phyloP scores from a whole-genome alignment of 495 filamentous ascomycete species.

The Apodospora peruviana region DNA sequence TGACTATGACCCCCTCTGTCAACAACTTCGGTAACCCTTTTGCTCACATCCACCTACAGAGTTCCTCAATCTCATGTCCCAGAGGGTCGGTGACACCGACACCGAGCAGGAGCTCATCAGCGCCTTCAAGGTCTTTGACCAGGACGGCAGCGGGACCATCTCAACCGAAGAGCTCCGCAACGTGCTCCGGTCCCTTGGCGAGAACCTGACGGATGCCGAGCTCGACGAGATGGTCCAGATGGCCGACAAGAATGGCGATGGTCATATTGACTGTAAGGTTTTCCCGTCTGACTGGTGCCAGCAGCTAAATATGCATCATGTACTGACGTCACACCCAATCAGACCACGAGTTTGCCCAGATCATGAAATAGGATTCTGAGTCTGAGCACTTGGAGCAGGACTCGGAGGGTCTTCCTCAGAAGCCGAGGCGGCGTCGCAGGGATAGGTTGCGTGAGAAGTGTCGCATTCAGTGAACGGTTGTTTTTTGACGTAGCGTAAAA shows the following conservation, averaged over 20 bases:
- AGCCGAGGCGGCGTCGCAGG: too few species aligned
- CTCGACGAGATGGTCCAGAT: conserved; percentile 45
- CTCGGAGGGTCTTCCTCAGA: too few species aligned
- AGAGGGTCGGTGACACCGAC: conserved; percentile 31
- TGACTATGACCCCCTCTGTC: conserved; percentile 4
- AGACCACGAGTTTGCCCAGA: conserved; percentile 95
- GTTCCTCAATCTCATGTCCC: conserved; percentile 44
- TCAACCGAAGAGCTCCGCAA: conserved; percentile 38
- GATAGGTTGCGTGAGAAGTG: too few species aligned
- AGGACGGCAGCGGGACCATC: conserved; percentile 44
- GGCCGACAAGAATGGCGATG: conserved; percentile 43
- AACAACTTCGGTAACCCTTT: too few species aligned
- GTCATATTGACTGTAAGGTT: conserved; percentile 42
- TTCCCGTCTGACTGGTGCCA: neutral
- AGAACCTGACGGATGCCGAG: conserved; percentile 41
- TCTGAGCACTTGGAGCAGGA: too few species aligned
- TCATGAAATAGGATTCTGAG: conserved; percentile 70
- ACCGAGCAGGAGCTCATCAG: conserved; percentile 40
- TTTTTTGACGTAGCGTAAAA: too few species aligned
- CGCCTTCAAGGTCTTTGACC: conserved; percentile 46
- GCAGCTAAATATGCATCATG: neutral
- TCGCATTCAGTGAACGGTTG: too few species aligned
- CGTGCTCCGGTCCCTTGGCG: conserved; percentile 41
- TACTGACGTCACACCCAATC: conserved; percentile 17
- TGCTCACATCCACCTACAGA: conserved; percentile 19